phyloP scores from a whole-genome alignment of 257 asterid species.

The Solanum sejunctum region DNA sequence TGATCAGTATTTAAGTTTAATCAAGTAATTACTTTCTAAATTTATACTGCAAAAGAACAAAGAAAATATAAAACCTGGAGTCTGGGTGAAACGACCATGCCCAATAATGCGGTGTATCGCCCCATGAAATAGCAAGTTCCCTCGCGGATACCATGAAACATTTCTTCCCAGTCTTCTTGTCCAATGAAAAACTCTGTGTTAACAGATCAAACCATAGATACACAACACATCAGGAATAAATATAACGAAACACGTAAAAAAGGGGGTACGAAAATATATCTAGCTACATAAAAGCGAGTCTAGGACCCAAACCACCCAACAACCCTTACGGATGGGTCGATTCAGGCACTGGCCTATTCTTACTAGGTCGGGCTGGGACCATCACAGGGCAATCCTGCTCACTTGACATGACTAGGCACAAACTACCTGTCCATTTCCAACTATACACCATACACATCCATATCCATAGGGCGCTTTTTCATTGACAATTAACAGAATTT shows the following conservation, averaged over 20 bases:
- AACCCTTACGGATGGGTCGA: not conserved
- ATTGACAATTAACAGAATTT: not conserved
- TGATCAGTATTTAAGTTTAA: not conserved
- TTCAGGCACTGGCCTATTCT: not conserved
- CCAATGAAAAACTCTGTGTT: constrained; percentile 21
- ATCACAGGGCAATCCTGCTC: not conserved
- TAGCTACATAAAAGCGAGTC: not conserved
- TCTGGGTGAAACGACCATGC: constrained; percentile 16
- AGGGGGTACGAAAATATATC: not conserved
- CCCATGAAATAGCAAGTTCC: constrained; percentile 24
- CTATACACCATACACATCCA: not conserved
- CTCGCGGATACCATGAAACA: constrained; percentile 26
- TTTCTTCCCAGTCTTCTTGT: constrained; percentile 22
- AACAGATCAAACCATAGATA: not conserved
- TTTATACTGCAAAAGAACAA: not conserved
- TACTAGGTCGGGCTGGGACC: not conserved
- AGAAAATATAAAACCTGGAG: constrained; percentile 22
- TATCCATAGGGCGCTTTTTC: not conserved
- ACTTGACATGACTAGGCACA: not conserved
- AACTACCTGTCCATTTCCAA: not conserved
- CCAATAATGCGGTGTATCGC: constrained; percentile 15
- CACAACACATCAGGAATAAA: not conserved
- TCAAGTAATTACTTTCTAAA: not conserved
- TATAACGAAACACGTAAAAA: not conserved
- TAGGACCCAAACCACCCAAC: not conserved